phyloP scores from a whole-genome alignment of 371 early-diverging fungal genomes.

The Capillidium rhysosporum region DNA sequence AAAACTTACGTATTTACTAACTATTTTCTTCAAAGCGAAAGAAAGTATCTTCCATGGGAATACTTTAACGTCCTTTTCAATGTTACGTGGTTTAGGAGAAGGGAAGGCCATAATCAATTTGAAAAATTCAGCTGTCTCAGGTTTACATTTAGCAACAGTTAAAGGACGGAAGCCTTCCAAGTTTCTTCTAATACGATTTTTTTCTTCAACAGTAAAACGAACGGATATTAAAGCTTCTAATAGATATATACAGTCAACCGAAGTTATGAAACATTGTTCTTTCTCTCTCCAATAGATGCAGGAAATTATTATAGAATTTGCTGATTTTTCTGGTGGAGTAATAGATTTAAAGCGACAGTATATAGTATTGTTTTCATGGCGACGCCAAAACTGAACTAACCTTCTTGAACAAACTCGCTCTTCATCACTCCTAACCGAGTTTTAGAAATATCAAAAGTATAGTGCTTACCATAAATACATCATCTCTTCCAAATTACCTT shows the following conservation, averaged over 20 bases:
- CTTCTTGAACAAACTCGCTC: conserved; percentile 43
- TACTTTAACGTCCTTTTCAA: conserved; percentile 72
- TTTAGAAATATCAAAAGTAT: not conserved
- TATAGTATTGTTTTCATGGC: conserved; percentile 35
- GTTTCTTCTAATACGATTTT: conserved; percentile 67
- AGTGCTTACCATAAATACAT: conserved; percentile 19
- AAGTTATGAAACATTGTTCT: conserved; percentile 53
- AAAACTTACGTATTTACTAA: conserved; percentile 28
- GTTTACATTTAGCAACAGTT: conserved; percentile 53
- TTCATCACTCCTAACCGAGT: conserved; percentile 18
- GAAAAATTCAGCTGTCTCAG: conserved; percentile 56
- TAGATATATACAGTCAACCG: conserved; percentile 57
- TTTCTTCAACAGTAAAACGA: conserved; percentile 61
- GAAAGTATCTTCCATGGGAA: conserved; percentile 51
- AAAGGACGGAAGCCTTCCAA: conserved; percentile 62
- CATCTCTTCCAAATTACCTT: conserved; percentile 40
- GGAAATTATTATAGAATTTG: conserved; percentile 45
- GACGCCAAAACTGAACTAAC: conserved; percentile 51
- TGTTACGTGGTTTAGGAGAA: conserved; percentile 64
- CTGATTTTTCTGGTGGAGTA: conserved; percentile 24
- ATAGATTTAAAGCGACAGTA: conserved; percentile 36
- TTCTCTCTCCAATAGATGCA: conserved; percentile 65
- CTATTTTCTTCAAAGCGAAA: conserved; percentile 46
- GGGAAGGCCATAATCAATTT: conserved; percentile 63
- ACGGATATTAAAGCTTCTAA: conserved; percentile 51